Evolutionary conservation across 192 early-diverging fungal species (phyloP), one percentile per base, ranked within the genome.

Genomic region (Coemansia erecta): DNA sequence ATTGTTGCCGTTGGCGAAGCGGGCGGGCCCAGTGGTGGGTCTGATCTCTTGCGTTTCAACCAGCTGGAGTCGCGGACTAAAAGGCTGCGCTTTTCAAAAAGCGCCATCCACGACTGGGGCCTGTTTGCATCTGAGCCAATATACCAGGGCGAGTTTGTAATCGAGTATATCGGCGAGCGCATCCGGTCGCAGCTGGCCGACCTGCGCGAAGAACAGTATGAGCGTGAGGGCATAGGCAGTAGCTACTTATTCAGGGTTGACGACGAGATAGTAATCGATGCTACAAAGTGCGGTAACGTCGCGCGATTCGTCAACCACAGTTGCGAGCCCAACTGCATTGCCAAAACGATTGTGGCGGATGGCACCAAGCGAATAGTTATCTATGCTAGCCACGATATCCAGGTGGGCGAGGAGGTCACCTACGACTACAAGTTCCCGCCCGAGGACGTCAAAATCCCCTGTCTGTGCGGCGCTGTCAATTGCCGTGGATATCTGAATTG

Each of bases 301-400:
- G 98, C 98, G 49, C 85, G 96, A 28, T 97, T 99, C 51, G 92
- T 99, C 66, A 98, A 99, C 76, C 98, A 99, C 73, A 92, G 92
- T 71, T 99, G 96, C 73, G 73, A 98, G 91, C 96, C 97, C 40
- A 99, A 99, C 73, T 98, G 96, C 80, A 94, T 83, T 76, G 97
- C 97, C 21, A 93, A 93, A 69, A 89, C 94, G 33, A 94, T 98
- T 53, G 89, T 88, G 22, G 89, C 95, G 0, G 94, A 93, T 44
- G 91, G 90, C 13, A 86, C 87, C 35, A 98, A 95, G 74, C 92
- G 92, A 58, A 98, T 98, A 72, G 96, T 95, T 39, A 99, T 99
- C 60, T 98, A 99, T 77, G 97, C 97, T 37, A 93, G 92, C 72
- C 80, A 89, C 17, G 90, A 94, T 54, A 98, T 98, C 61, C 85